Percentiles rank a stretch among this genome's conserved stretches.
These are phyloP conservation scores for Globisporangium polare DNA, from an alignment of 352 stramenopile species.

Conservation along the genomic window DNA sequence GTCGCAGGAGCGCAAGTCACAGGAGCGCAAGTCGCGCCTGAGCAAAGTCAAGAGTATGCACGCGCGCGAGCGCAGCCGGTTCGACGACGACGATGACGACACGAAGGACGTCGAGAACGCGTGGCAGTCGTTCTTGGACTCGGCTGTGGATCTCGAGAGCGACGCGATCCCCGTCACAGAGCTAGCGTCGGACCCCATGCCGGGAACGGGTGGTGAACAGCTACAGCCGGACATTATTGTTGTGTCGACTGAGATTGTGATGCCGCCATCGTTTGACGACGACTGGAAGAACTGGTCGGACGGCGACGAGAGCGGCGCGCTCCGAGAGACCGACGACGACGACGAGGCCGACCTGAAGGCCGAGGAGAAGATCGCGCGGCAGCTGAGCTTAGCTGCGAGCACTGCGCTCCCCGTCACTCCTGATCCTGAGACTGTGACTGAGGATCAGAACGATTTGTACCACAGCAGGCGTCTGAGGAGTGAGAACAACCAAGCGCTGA, in stretches of 20 bases:
- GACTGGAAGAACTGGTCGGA: slow-evolving; percentile 34
- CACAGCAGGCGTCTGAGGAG: neutral
- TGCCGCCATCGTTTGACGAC: slow-evolving; percentile 7
- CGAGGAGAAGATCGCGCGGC: slow-evolving; percentile 10
- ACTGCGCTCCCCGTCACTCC: slow-evolving; percentile 11
- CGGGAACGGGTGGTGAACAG: neutral
- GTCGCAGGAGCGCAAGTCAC: slow-evolving; percentile 13
- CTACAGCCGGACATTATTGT: neutral
- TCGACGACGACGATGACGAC: slow-evolving; percentile 52
- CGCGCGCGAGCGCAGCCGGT: slow-evolving; percentile 6
- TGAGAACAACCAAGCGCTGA: neutral
- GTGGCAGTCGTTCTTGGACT: slow-evolving; percentile 61
- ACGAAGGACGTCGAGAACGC: slow-evolving; percentile 54
- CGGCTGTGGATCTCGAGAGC: slow-evolving; percentile 4
- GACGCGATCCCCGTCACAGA: neutral
- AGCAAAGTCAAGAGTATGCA: slow-evolving; percentile 7
- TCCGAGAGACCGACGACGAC: neutral
- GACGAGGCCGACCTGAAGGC: slow-evolving; percentile 8
- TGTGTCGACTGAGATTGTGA: neutral
- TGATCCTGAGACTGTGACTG: neutral
- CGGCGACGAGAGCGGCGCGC: slow-evolving; percentile 5
- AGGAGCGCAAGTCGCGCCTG: slow-evolving; percentile 14
- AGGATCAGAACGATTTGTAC: neutral
- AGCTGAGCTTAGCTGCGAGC: slow-evolving; percentile 5
- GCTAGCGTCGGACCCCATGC: neutral